Percentiles rank a stretch among this genome's conserved stretches.
Evolutionary conservation across 345 rosid genomes (phyloP).

Genomic region (Stellera chamaejasme): DNA sequence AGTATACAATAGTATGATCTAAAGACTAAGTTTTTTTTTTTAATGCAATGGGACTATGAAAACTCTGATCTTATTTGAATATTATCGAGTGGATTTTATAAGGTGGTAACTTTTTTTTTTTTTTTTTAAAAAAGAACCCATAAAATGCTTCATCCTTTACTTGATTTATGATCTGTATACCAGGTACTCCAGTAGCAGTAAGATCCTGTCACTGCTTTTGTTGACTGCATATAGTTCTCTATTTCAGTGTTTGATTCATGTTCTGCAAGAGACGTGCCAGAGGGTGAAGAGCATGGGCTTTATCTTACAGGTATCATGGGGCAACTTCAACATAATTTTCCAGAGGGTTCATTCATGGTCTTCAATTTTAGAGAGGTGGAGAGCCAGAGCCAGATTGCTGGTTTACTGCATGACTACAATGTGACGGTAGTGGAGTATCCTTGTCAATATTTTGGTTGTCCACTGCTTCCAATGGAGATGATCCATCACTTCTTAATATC

Average conservation of each 20-base stretch:
- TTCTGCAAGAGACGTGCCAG: slow-evolving; percentile 37
- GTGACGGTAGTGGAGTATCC: slow-evolving; percentile 75
- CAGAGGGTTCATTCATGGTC: slow-evolving; percentile 56
- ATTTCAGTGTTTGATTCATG: slow-evolving; percentile 56
- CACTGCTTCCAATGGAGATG: slow-evolving; percentile 57
- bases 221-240: slow-evolving; percentile 7
- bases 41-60: too few relatives aligned
- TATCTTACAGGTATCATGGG: slow-evolving; percentile 41
- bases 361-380: slow-evolving; percentile 54
- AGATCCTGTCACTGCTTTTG: background rate
- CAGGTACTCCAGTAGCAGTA: background rate
- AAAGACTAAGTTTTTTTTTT: too few relatives aligned
- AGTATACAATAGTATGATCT: too few relatives aligned
- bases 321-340: slow-evolving; percentile 43
- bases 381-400: slow-evolving; percentile 37
- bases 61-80: too few relatives aligned
- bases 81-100: background rate
- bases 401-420: slow-evolving; percentile 40
- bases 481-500: slow-evolving; percentile 60
- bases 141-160: too few relatives aligned
- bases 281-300: slow-evolving; percentile 36
- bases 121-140: too few relatives aligned
- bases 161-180: background rate
- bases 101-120: background rate
- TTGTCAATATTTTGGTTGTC: slow-evolving; percentile 57